Conservation (phyloP, 331 rosid species). For the Malus hybrid region DNA sequence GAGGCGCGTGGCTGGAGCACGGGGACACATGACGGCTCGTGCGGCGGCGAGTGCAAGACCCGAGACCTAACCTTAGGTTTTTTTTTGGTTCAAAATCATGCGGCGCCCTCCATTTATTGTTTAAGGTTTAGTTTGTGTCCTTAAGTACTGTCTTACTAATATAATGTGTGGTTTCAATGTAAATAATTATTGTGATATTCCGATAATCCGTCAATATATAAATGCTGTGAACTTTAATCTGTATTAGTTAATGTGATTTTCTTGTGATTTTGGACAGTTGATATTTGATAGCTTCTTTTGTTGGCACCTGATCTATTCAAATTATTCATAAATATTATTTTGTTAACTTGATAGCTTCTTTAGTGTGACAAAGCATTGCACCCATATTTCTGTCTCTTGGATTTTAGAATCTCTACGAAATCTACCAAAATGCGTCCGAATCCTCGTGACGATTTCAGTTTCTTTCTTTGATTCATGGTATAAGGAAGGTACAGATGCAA, state of each 20-base stretch:
- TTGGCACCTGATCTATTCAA: background rate
- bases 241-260: background rate
- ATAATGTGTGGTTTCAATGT: background rate
- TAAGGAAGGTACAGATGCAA: too few relatives aligned
- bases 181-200: background rate
- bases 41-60: too few relatives aligned
- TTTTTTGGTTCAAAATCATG: too few relatives aligned
- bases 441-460: background rate
- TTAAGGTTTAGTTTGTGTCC: too few relatives aligned
- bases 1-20: too few relatives aligned
- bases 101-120: too few relatives aligned
- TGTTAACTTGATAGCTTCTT: background rate
- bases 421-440: too few relatives aligned
- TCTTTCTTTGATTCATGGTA: background rate
- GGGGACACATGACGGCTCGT: too few relatives aligned
- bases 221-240: background rate
- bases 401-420: background rate
- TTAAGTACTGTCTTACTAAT: background rate
- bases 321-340: too few relatives aligned
- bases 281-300: background rate
- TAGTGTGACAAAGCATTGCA: background rate
- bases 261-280: background rate
- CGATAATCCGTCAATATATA: background rate
- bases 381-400: background rate
- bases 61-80: too few relatives aligned